Percentiles rank a stretch among this genome's conserved stretches.
These are phyloP conservation scores for Saccharomyces eubayanus DNA, from an alignment of 805 yeast species.

Conservation along the genomic window DNA sequence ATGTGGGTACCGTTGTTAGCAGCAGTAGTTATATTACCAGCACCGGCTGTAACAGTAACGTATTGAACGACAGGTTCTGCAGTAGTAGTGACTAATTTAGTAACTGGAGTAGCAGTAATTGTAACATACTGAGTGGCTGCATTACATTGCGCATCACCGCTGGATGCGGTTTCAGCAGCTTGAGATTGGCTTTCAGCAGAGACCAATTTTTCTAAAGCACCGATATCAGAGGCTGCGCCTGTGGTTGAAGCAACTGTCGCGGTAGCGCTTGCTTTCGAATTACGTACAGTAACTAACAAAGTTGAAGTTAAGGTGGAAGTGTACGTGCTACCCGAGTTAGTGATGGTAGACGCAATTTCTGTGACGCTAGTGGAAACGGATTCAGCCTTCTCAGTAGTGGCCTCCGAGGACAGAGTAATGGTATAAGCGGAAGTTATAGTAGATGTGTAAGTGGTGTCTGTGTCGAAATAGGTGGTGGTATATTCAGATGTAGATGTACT, in stretches of 20 bases:
- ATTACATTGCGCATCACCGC: conserved; percentile 1
- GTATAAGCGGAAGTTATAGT: conserved; percentile 17
- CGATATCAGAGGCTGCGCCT: conserved; percentile 4
- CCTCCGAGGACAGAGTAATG: conserved; percentile 12
- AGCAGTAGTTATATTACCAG: not conserved
- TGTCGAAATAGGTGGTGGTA: conserved; percentile 1
- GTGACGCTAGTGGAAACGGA: conserved; percentile 6
- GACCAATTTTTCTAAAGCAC: conserved; percentile 1
- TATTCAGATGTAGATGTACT: not conserved
- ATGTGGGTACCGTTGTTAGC: not conserved
- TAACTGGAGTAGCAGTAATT: conserved; percentile 13
- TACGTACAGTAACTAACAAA: conserved; percentile 3
- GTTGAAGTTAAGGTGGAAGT: conserved; percentile 16
- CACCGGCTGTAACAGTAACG: conserved; percentile 3
- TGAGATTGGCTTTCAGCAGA: conserved; percentile 1
- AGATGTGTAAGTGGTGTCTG: conserved; percentile 12
- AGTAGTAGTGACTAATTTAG: conserved; percentile 13
- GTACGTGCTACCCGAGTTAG: not conserved
- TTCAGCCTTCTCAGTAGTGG: conserved; percentile 8
- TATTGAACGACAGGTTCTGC: conserved; percentile 3
- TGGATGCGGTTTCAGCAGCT: not conserved
- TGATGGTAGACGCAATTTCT: not conserved
- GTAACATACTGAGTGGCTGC: conserved; percentile 12
- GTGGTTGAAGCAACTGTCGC: conserved; percentile 2
- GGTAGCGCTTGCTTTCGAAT: conserved; percentile 10